Percentiles rank a stretch among this genome's conserved stretches.
These are phyloP conservation scores for Tillandsia fasciculata DNA, from an alignment of 176 grass and related monocot species.

Conservation along the genomic window DNA sequence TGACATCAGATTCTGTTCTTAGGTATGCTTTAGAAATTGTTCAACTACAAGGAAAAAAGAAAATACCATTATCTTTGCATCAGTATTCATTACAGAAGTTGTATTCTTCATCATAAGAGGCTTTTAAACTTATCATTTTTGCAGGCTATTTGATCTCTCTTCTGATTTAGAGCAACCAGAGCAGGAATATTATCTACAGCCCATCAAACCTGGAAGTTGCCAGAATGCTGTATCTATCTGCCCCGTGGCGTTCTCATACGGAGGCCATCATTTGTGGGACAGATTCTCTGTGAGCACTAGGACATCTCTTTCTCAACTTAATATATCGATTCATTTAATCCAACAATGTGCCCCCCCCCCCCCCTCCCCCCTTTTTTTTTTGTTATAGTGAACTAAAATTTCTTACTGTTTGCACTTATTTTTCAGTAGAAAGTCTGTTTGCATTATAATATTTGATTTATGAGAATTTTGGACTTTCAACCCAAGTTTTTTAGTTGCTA, in stretches of 20 bases:
- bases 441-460: background rate
- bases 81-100: background rate
- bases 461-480: too few relatives aligned
- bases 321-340: background rate
- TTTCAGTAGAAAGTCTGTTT: background rate
- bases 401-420: too few relatives aligned
- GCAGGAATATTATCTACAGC: slow-evolving; percentile 87
- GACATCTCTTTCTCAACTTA: slow-evolving; percentile 5
- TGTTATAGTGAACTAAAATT: too few relatives aligned
- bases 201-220: slow-evolving; percentile 56
- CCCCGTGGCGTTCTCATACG: slow-evolving; percentile 82
- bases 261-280: slow-evolving; percentile 88
- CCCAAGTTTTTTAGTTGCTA: background rate
- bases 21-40: slow-evolving; percentile 37
- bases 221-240: slow-evolving; percentile 62
- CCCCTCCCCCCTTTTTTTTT: too few relatives aligned
- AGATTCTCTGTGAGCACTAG: slow-evolving; percentile 63
- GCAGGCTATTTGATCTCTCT: slow-evolving; percentile 92
- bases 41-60: background rate
- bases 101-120: slow-evolving; percentile 1
- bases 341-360: too few relatives aligned
- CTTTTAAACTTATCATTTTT: slow-evolving; percentile 16
- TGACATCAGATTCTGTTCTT: slow-evolving; percentile 90
- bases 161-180: slow-evolving; percentile 65
- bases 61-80: background rate